A percentile compares a stretch with the other conserved stretches of the same genome.
phyloP scores from a whole-genome alignment of 495 filamentous ascomycete species.

The Tirmania nivea region DNA sequence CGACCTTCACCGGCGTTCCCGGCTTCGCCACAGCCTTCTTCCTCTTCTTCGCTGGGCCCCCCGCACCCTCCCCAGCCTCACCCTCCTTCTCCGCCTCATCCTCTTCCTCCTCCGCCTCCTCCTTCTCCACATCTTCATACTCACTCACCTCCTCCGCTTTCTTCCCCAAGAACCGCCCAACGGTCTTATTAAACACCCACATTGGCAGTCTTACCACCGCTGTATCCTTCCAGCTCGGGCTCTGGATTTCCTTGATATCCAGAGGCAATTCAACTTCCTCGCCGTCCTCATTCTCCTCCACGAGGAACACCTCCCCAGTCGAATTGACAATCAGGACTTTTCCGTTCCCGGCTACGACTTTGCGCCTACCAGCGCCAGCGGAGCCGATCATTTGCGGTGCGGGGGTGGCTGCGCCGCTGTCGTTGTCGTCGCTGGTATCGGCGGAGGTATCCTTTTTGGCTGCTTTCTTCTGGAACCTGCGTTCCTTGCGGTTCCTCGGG shows the following conservation, averaged over 20 bases:
- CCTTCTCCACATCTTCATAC: constrained; percentile 13
- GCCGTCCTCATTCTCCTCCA: constrained; percentile 74
- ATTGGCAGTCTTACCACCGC: constrained; percentile 44
- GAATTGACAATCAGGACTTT: constrained; percentile 87
- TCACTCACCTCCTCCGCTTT: constrained; percentile 20
- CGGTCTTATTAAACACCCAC: constrained; percentile 37
- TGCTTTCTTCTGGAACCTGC: constrained; percentile 41
- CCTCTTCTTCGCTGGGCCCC: background rate
- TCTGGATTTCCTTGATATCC: constrained; percentile 48
- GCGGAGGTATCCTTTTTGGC: constrained; percentile 23
- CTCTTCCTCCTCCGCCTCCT: constrained; percentile 20
- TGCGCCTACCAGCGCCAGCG: constrained; percentile 52
- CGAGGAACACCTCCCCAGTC: constrained; percentile 72
- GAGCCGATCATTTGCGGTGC: constrained; percentile 23
- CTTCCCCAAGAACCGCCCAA: constrained; percentile 30
- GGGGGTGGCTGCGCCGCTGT: constrained; percentile 21
- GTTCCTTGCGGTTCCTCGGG: constrained; percentile 65
- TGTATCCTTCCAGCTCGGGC: constrained; percentile 45
- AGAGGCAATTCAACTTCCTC: constrained; percentile 60
- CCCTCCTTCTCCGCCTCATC: constrained; percentile 15
- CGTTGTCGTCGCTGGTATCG: constrained; percentile 12
- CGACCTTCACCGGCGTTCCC: constrained; percentile 12
- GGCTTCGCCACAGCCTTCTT: constrained; percentile 5
- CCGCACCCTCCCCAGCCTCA: constrained; percentile 16
- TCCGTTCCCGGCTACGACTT: constrained; percentile 74